phyloP scores from a whole-genome alignment of 768 basidiomycete genomes.

The Suillus luteus region DNA sequence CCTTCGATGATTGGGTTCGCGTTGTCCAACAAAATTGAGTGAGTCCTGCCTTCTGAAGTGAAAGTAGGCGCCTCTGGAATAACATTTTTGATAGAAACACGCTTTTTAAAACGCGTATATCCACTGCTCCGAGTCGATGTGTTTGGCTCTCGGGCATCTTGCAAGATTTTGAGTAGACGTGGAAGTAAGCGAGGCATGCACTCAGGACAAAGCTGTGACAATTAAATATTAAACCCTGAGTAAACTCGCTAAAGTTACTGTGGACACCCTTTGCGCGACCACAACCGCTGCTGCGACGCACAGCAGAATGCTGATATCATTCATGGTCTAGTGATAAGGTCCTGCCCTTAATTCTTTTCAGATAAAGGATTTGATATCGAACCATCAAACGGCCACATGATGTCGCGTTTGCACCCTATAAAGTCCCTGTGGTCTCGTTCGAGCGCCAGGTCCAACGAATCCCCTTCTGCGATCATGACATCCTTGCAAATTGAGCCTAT shows the following conservation, averaged over 20 bases:
- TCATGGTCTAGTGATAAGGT: background rate
- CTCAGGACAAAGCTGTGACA: background rate
- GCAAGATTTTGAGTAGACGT: slow-evolving; percentile 53
- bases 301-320: background rate
- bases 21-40: slow-evolving; percentile 63
- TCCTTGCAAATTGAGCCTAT: slow-evolving; percentile 40
- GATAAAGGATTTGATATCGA: background rate
- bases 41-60: slow-evolving; percentile 42
- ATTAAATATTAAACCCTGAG: too few relatives aligned
- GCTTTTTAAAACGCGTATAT: slow-evolving; percentile 17
- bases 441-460: slow-evolving; percentile 28
- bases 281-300: background rate
- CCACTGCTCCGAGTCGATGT: slow-evolving; percentile 8
- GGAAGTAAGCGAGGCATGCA: slow-evolving; percentile 73
- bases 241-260: background rate
- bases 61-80: slow-evolving; percentile 45
- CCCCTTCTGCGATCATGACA: slow-evolving; percentile 19
- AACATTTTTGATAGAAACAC: slow-evolving; percentile 39
- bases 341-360: background rate
- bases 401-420: slow-evolving; percentile 28
- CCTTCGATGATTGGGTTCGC: slow-evolving; percentile 57
- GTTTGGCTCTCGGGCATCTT: slow-evolving; percentile 32
- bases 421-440: slow-evolving; percentile 39
- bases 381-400: slow-evolving; percentile 11
- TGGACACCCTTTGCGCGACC: background rate